Percentiles rank a stretch among this genome's conserved stretches.
Conservation (phyloP, 1,284 basidiomycete genomes). For the Xerocomus subilludens region DNA sequence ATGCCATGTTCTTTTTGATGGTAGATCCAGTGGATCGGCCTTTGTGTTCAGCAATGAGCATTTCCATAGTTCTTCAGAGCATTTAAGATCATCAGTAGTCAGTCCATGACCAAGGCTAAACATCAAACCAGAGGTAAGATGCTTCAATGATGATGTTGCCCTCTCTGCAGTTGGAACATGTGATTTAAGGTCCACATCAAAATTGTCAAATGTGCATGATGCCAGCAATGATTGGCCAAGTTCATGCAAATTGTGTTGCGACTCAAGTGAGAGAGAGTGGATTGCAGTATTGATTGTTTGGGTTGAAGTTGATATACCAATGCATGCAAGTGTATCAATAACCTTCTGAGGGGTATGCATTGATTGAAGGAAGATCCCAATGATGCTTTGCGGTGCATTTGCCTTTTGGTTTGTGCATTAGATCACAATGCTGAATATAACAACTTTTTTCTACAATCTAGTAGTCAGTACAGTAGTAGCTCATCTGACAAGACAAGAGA, state of each 20-base stretch:
- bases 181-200: no score
- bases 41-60: conserved; percentile 21
- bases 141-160: conserved; percentile 39
- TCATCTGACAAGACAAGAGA: no score
- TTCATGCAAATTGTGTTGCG: background rate
- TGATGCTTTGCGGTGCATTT: conserved; percentile 13
- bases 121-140: conserved; percentile 48
- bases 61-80: conserved; percentile 46
- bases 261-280: background rate
- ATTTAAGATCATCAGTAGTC: conserved; percentile 40
- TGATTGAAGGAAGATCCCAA: conserved; percentile 19
- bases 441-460: no score
- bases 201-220: conserved; percentile 52
- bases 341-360: conserved; percentile 7
- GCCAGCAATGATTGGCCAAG: conserved; percentile 38
- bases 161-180: conserved; percentile 42
- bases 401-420: conserved; percentile 18
- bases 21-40: no score
- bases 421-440: no score
- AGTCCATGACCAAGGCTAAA: conserved; percentile 44
- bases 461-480: no score
- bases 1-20: no score
- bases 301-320: conserved; percentile 14
- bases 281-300: conserved; percentile 16
- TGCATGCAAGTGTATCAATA: background rate